Percentiles rank a stretch among this genome's conserved stretches.
These are phyloP conservation scores for Nakazawaea sp. DNA, from an alignment of 805 yeast genomes.

Conservation along the genomic window DNA sequence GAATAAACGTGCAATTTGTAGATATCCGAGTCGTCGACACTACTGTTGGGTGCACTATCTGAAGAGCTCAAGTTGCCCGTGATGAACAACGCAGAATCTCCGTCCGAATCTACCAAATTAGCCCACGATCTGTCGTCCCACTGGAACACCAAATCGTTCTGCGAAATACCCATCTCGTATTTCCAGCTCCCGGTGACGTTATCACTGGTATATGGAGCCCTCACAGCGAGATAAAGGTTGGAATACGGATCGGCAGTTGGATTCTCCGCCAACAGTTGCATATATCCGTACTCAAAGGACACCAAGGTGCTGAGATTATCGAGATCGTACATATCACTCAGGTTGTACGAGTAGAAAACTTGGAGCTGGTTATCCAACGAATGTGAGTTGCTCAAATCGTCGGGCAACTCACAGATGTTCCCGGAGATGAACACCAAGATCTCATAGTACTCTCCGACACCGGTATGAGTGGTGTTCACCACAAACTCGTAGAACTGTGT, in stretches of 20 bases:
- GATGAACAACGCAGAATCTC: slow-evolving; percentile 55
- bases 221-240: slow-evolving; percentile 16
- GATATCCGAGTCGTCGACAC: slow-evolving; percentile 13
- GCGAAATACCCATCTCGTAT: slow-evolving; percentile 63
- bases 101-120: slow-evolving; percentile 62
- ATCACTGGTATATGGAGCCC: slow-evolving; percentile 13
- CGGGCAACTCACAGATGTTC: slow-evolving; percentile 36
- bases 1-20: slow-evolving; percentile 43
- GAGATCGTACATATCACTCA: slow-evolving; percentile 12
- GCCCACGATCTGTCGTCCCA: slow-evolving; percentile 60
- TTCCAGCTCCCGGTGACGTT: slow-evolving; percentile 34
- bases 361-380: slow-evolving; percentile 16
- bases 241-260: slow-evolving; percentile 11
- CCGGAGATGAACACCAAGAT: slow-evolving; percentile 44
- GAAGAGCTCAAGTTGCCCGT: slow-evolving; percentile 41
- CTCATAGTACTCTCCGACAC: slow-evolving; percentile 38
- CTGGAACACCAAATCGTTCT: slow-evolving; percentile 55
- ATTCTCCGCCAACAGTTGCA: slow-evolving; percentile 16
- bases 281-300: slow-evolving; percentile 20
- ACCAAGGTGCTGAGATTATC: slow-evolving; percentile 11
- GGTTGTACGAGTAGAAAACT: slow-evolving; percentile 20
- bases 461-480: slow-evolving; percentile 34
- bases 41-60: not conserved
- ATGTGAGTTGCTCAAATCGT: not conserved
- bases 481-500: slow-evolving; percentile 34